A percentile compares a stretch with the other conserved stretches of the same genome.
Conservation (phyloP, 1,139 yeast species). For the Taphrina communis region DNA sequence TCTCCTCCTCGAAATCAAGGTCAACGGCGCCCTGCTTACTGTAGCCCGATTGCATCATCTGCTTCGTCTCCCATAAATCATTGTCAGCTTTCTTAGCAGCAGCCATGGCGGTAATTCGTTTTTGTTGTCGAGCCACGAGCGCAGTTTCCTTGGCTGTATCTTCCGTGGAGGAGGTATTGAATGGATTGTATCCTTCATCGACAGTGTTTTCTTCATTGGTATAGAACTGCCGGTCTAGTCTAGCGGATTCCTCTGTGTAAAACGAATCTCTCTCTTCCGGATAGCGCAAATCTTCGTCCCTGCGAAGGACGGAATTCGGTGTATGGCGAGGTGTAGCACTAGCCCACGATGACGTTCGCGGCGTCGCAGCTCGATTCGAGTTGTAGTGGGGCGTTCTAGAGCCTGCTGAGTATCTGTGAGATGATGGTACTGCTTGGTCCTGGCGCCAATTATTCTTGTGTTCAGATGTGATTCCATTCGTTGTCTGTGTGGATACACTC, state of each 20-base stretch:
- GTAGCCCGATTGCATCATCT: constrained; percentile 54
- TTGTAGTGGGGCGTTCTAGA: background rate
- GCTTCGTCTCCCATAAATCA: constrained; percentile 54
- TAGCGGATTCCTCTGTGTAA: constrained; percentile 44
- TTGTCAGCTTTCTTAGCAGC: constrained; percentile 51
- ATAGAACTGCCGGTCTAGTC: constrained; percentile 54
- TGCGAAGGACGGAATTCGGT: constrained; percentile 15
- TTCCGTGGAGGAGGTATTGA: constrained; percentile 47
- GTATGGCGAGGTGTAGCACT: constrained; percentile 20
- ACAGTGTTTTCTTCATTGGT: constrained; percentile 49
- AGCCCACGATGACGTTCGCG: constrained; percentile 32
- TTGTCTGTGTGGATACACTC: constrained; percentile 15
- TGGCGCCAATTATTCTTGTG: constrained; percentile 17
- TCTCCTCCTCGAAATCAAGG: constrained; percentile 50
- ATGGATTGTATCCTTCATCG: constrained; percentile 53
- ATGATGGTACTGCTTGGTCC: background rate
- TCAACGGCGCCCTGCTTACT: constrained; percentile 46
- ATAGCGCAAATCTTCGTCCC: constrained; percentile 28
- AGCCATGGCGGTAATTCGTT: constrained; percentile 47
- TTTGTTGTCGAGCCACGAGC: constrained; percentile 49
- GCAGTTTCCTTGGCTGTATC: constrained; percentile 48
- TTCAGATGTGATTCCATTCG: background rate
- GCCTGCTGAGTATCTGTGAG: constrained; percentile 3
- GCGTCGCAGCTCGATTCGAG: constrained; percentile 3
- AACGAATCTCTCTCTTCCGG: constrained; percentile 37